phyloP scores from a whole-genome alignment of 2,329 filamentous ascomycete genomes.

The Drechslerella dactyloides region DNA sequence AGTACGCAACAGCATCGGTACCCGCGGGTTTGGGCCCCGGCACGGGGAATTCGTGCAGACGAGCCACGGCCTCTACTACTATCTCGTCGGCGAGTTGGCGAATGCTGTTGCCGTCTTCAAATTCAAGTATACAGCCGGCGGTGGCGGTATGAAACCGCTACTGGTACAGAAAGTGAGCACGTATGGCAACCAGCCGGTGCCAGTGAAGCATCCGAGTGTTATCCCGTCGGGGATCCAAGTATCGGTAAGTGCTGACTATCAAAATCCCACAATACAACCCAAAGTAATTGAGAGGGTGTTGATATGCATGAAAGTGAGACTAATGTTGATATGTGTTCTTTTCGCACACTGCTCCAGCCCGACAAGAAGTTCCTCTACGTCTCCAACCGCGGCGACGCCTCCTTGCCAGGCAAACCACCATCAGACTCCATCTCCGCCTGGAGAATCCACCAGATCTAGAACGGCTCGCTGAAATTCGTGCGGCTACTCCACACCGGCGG shows the following conservation, averaged over 20 bases:
- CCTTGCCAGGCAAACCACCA: constrained; percentile 59
- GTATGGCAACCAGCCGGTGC: constrained; percentile 55
- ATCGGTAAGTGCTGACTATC: constrained; percentile 67
- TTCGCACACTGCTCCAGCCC: constrained; percentile 59
- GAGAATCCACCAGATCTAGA: constrained; percentile 64
- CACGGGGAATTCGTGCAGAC: constrained; percentile 59
- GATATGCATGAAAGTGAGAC: neutral
- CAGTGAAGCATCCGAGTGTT: constrained; percentile 54
- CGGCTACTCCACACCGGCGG: constrained; percentile 70
- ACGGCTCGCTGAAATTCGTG: constrained; percentile 65
- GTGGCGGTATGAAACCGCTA: constrained; percentile 42
- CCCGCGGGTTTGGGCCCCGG: constrained; percentile 67
- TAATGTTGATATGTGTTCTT: neutral
- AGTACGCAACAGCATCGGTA: constrained; percentile 60
- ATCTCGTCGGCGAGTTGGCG: constrained; percentile 67
- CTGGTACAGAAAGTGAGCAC: constrained; percentile 62
- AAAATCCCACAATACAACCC: too few relatives aligned
- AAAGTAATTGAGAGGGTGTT: too few relatives aligned
- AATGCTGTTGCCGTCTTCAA: constrained; percentile 66
- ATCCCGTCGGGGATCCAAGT: constrained; percentile 66
- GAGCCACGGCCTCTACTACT: constrained; percentile 66
- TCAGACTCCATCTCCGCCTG: constrained; percentile 72
- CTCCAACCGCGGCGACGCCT: constrained; percentile 70
- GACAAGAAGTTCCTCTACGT: constrained; percentile 70
- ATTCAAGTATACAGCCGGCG: constrained; percentile 63